phyloP scores from a whole-genome alignment of 768 basidiomycete genomes.

The Pleurotus giganteus region DNA sequence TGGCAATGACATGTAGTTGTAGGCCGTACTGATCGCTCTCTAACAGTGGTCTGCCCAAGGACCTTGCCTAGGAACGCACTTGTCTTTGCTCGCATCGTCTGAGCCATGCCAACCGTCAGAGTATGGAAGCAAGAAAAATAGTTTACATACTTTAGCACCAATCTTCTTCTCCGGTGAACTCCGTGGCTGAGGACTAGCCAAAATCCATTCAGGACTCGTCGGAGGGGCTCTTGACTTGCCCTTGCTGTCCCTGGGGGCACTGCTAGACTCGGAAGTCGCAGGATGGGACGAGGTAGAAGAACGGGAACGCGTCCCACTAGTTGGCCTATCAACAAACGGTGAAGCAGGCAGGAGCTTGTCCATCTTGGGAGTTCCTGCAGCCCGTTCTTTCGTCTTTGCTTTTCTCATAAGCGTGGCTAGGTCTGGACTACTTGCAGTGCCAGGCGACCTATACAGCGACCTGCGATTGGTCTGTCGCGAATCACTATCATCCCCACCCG shows the following conservation, averaged over 20 bases:
- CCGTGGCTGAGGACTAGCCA: slow-evolving; percentile 41
- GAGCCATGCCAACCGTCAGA: slow-evolving; percentile 29
- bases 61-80: slow-evolving; percentile 80
- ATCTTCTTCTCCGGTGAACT: slow-evolving; percentile 43
- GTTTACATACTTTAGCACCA: slow-evolving; percentile 46
- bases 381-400: slow-evolving; percentile 66
- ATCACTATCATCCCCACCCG: slow-evolving; percentile 45
- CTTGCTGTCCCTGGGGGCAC: slow-evolving; percentile 31
- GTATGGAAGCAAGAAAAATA: not conserved
- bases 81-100: slow-evolving; percentile 75
- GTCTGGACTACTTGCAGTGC: slow-evolving; percentile 90
- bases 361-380: slow-evolving; percentile 30
- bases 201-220: slow-evolving; percentile 42
- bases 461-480: slow-evolving; percentile 75
- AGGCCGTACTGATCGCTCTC: slow-evolving; percentile 64
- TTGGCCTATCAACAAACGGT: slow-evolving; percentile 35
- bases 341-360: slow-evolving; percentile 30
- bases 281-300: slow-evolving; percentile 40
- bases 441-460: slow-evolving; percentile 84
- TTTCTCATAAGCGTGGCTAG: slow-evolving; percentile 84
- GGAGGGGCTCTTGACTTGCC: slow-evolving; percentile 25
- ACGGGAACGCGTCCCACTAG: slow-evolving; percentile 37
- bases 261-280: slow-evolving; percentile 16
- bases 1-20: no score
- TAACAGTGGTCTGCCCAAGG: slow-evolving; percentile 60